phyloP scores from a whole-genome alignment of 139 green algal genomes.

The Chlorokybus atmophyticus region DNA sequence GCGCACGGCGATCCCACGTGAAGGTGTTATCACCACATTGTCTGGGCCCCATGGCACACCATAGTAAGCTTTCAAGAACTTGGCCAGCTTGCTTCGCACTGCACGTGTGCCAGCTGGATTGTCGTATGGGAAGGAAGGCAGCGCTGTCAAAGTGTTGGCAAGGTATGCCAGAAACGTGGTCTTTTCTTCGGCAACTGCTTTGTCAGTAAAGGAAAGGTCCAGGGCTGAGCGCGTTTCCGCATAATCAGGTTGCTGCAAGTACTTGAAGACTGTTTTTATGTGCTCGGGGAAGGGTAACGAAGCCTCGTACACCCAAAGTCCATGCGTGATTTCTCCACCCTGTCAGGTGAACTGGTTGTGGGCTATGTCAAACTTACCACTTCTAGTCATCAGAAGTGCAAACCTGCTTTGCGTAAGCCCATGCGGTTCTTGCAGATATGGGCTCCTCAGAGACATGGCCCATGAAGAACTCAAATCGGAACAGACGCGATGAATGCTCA shows the following conservation, averaged over 20 bases:
- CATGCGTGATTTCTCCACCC: slow-evolving; percentile 14
- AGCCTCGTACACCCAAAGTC: slow-evolving; percentile 15
- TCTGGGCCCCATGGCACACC: slow-evolving; percentile 6
- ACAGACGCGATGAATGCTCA: background rate
- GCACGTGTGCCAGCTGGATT: background rate
- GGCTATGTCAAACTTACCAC: too few relatives aligned
- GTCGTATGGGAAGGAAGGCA: background rate
- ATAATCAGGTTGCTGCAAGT: slow-evolving; percentile 1
- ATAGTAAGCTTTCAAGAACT: slow-evolving; percentile 20
- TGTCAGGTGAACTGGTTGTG: too few relatives aligned
- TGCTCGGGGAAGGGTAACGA: slow-evolving; percentile 4
- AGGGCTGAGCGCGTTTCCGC: slow-evolving; percentile 12
- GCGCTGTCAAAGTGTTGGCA: background rate
- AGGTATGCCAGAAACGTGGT: slow-evolving; percentile 18
- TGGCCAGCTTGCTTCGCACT: slow-evolving; percentile 9
- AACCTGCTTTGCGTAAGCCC: slow-evolving; percentile 1
- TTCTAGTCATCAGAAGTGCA: too few relatives aligned
- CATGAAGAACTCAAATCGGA: slow-evolving; percentile 27
- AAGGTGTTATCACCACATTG: slow-evolving; percentile 14
- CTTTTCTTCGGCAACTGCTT: slow-evolving; percentile 18
- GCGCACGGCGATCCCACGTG: slow-evolving; percentile 6
- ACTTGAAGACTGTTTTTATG: slow-evolving; percentile 15
- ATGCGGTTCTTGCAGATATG: slow-evolving; percentile 12
- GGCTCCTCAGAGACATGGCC: slow-evolving; percentile 10
- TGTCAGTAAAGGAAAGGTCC: slow-evolving; percentile 8